phyloP scores from a whole-genome alignment of 768 basidiomycete genomes.

The Tulasnella sp. region DNA sequence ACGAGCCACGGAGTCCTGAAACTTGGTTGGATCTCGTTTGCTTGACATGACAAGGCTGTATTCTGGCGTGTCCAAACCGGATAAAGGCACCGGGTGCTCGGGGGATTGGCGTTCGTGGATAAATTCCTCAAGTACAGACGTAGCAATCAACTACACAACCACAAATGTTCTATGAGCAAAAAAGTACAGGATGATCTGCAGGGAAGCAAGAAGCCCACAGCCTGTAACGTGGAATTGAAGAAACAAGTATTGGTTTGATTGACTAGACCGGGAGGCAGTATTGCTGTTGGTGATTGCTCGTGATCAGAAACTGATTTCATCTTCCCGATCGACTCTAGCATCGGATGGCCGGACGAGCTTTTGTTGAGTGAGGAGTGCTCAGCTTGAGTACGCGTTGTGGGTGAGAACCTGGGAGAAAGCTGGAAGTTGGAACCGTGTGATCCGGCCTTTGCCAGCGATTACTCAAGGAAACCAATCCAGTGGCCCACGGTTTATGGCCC shows the following conservation, averaged over 20 bases:
- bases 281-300: slow-evolving; percentile 32
- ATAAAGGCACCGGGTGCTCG: slow-evolving; percentile 40
- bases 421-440: not conserved
- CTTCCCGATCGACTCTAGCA: not conserved
- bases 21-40: slow-evolving; percentile 48
- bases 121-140: slow-evolving; percentile 54
- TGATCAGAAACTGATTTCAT: slow-evolving; percentile 5
- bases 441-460: not conserved
- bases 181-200: slow-evolving; percentile 32
- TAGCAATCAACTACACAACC: slow-evolving; percentile 57
- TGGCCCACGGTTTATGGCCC: not conserved
- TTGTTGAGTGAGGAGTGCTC: not conserved
- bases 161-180: slow-evolving; percentile 27
- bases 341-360: not conserved
- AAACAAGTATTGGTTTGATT: slow-evolving; percentile 89
- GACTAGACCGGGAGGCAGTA: slow-evolving; percentile 66
- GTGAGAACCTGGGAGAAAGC: not conserved
- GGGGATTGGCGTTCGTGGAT: slow-evolving; percentile 43
- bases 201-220: slow-evolving; percentile 48
- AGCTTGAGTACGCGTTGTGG: not conserved
- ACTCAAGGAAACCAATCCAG: not conserved
- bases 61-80: slow-evolving; percentile 37
- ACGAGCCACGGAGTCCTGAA: slow-evolving; percentile 45
- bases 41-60: slow-evolving; percentile 59
- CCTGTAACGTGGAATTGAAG: slow-evolving; percentile 93